Percentiles rank a stretch among this genome's conserved stretches.
These are phyloP conservation scores for Coelastrella sp. DNA, from an alignment of 139 green algal species.

Conservation along the genomic window DNA sequence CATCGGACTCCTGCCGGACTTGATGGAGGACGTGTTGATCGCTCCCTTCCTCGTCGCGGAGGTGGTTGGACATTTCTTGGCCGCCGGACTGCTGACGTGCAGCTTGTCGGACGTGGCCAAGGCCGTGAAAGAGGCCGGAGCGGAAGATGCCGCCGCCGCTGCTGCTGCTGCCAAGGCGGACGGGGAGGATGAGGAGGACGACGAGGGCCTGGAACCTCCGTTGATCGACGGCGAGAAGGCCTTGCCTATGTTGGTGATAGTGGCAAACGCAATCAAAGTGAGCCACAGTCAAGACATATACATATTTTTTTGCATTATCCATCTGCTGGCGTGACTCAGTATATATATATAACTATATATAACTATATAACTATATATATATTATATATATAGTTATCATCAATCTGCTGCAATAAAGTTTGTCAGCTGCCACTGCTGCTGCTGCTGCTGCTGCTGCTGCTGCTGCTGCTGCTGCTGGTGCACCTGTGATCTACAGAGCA, in stretches of 20 bases:
- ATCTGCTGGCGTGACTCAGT: background rate
- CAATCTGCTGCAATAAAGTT: background rate
- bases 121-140: constrained; percentile 33
- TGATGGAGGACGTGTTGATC: constrained; percentile 55
- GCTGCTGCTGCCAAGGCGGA: constrained; percentile 17
- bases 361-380: too few species aligned
- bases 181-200: constrained; percentile 10
- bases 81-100: constrained; percentile 2
- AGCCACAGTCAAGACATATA: background rate
- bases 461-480: background rate
- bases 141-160: background rate
- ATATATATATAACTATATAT: background rate
- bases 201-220: constrained; percentile 25
- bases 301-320: too few species aligned
- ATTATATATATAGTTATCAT: background rate
- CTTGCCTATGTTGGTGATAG: constrained; percentile 20
- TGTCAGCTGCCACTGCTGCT: too few species aligned
- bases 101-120: background rate
- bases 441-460: background rate
- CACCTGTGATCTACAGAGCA: background rate
- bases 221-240: constrained; percentile 41
- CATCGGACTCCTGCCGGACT: constrained; percentile 26
- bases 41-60: constrained; percentile 36
- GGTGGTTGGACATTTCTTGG: constrained; percentile 22
- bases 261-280: constrained; percentile 41